These are phyloP conservation scores for Oryza punctata DNA, from an alignment of 176 grass and related monocot genomes.

Conservation along the genomic window DNA sequence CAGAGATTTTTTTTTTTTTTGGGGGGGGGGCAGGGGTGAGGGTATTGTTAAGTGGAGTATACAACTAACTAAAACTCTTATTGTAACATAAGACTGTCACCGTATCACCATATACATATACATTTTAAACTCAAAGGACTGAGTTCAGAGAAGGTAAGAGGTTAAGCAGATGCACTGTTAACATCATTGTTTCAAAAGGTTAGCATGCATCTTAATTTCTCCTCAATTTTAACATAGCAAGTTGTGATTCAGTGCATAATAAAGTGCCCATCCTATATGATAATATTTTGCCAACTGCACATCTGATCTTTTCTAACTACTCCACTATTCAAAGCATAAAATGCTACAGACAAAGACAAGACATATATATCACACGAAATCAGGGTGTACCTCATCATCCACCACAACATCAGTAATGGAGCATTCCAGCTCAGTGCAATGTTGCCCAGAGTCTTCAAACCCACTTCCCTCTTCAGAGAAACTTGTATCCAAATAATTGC, in stretches of 20 bases:
- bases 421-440: conserved; percentile 21
- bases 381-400: conserved; percentile 83
- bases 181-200: conserved; percentile 2
- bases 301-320: conserved; percentile 28
- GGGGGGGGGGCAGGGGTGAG: too few species aligned
- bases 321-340: conserved; percentile 1
- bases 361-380: conserved; percentile 50
- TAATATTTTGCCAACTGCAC: conserved; percentile 6
- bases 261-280: background rate
- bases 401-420: conserved; percentile 43
- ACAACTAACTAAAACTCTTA: background rate
- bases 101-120: background rate
- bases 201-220: conserved; percentile 1
- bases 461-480: conserved; percentile 34
- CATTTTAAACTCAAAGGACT: conserved; percentile 10
- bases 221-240: background rate
- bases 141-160: background rate
- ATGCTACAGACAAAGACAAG: conserved; percentile 14
- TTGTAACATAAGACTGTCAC: background rate
- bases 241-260: background rate
- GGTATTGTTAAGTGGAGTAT: background rate
- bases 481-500: conserved; percentile 52
- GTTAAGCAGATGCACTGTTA: conserved; percentile 4
- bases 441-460: conserved; percentile 8
- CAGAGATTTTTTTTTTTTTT: background rate